Evolutionary conservation across 2,329 filamentous ascomycete genomes (phyloP), one percentile per base, ranked within the genome.

Genomic region (Xylariaceae sp.): DNA sequence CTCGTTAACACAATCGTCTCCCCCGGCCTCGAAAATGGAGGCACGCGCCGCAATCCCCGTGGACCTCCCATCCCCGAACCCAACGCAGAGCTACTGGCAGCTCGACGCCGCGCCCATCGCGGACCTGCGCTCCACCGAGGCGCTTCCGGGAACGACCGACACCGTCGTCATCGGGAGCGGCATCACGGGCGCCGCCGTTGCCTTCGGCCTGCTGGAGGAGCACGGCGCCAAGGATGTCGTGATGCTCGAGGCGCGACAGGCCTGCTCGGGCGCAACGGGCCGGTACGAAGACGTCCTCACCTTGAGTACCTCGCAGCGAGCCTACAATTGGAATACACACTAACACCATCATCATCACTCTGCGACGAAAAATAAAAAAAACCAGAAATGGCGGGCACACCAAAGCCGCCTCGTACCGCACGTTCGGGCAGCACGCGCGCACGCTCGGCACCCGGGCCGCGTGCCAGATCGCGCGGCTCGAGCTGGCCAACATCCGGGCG

Each of bases 211-310:
- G 43, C 63, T 60, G 49, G 55, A 19, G 42, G 57, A 40, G 50
- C 47, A 39, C 47, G 44, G 37, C 10, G 36, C 52, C 29, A 52
- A 57, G 18, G 60, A 65, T 31, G 60, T 81, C 3, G 64, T 82
- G 3, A 70, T 82, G 64, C 58, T 83, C 5, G 78, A 83, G 52
- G 77, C 78, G 9, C 61, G 78, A 38, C 72, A 80, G 50, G 72
- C 75, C 5, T 80, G 75, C 44, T 82, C 75, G 54, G 77, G 77
- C 32, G 78, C 77, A 2, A 82, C 78, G 0, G 78, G 78, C 11
- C 63, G 77, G 44, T 72, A 72, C 40, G 67, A n/a, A n/a, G n/a
- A n/a, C n/a, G n/a, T n/a, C n/a, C n/a, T n/a, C n/a, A n/a, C n/a
- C n/a, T n/a, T n/a, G n/a, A n/a, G n/a, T n/a, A n/a, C n/a, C n/a